These are phyloP conservation scores for Morella rubra DNA, from an alignment of 306 rosid species.

Conservation along the genomic window DNA sequence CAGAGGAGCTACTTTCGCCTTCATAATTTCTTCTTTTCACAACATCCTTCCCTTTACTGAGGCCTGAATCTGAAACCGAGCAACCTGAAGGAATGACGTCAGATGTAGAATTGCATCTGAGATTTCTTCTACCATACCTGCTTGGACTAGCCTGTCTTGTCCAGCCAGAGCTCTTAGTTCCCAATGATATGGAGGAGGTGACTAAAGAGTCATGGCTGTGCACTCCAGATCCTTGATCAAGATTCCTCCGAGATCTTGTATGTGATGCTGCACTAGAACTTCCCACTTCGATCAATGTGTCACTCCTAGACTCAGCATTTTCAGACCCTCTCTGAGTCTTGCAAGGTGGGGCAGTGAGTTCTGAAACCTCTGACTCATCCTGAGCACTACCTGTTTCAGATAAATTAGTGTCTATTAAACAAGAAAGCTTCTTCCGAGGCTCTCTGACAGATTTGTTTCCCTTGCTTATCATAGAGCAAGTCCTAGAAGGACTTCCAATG, in stretches of 20 bases:
- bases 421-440: constrained; percentile 49
- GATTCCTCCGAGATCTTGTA: constrained; percentile 54
- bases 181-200: constrained; percentile 27
- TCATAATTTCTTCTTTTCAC: constrained; percentile 62
- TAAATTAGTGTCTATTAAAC: constrained; percentile 62
- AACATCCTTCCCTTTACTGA: constrained; percentile 52
- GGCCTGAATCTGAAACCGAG: constrained; percentile 54
- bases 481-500: constrained; percentile 76
- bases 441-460: constrained; percentile 52
- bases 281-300: constrained; percentile 53
- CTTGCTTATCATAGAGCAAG: constrained; percentile 38
- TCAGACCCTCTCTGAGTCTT: constrained; percentile 48
- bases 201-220: constrained; percentile 46
- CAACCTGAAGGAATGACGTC: constrained; percentile 64
- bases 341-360: constrained; percentile 44
- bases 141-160: constrained; percentile 49
- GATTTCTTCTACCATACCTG: constrained; percentile 78
- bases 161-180: constrained; percentile 45
- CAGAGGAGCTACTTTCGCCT: constrained; percentile 80
- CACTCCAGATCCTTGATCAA: constrained; percentile 54
- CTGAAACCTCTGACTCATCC: constrained; percentile 67
- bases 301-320: constrained; percentile 38
- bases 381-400: constrained; percentile 77
- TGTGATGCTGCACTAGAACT: constrained; percentile 63
- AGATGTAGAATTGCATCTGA: constrained; percentile 73